Percentiles rank a stretch among this genome's conserved stretches.
Conservation (phyloP, 805 yeast genomes). For the Lachancea nothofagi region DNA sequence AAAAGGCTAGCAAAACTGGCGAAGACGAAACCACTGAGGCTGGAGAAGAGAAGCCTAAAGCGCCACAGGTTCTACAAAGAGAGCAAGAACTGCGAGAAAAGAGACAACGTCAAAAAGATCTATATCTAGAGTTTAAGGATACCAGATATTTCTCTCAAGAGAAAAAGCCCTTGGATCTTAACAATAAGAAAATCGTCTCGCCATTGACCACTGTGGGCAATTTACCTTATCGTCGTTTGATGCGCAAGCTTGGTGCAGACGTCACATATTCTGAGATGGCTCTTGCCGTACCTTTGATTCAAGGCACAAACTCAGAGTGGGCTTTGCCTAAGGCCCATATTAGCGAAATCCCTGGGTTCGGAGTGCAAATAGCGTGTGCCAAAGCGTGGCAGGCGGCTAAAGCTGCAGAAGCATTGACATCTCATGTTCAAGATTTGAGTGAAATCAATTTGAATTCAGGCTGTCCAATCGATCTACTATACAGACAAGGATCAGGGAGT, state of each 20-base stretch:
- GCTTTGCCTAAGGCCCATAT: slow-evolving; percentile 88
- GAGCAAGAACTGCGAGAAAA: slow-evolving; percentile 30
- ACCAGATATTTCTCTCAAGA: slow-evolving; percentile 74
- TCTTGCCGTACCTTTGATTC: slow-evolving; percentile 72
- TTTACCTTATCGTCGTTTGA: slow-evolving; percentile 86
- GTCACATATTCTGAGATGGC: slow-evolving; percentile 97
- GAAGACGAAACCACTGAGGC: slow-evolving; percentile 16
- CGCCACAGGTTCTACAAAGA: slow-evolving; percentile 25
- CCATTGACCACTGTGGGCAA: slow-evolving; percentile 98
- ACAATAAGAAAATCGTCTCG: slow-evolving; percentile 77
- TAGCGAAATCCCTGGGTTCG: slow-evolving; percentile 81
- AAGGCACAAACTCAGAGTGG: slow-evolving; percentile 94
- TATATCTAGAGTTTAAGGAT: slow-evolving; percentile 51
- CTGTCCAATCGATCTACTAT: slow-evolving; percentile 94
- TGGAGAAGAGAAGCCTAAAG: slow-evolving; percentile 19
- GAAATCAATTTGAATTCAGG: slow-evolving; percentile 94
- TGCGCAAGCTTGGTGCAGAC: slow-evolving; percentile 88
- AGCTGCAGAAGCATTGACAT: slow-evolving; percentile 66
- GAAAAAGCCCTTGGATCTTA: slow-evolving; percentile 66
- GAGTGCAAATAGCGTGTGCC: slow-evolving; percentile 86
- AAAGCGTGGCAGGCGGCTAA: slow-evolving; percentile 92
- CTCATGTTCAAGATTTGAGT: slow-evolving; percentile 45
- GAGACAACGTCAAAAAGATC: slow-evolving; percentile 29
- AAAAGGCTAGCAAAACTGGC: slow-evolving; percentile 31
- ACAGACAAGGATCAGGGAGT: slow-evolving; percentile 91